A percentile compares a stretch with the other conserved stretches of the same genome.
Evolutionary conservation across 108 stramenopile species (phyloP).

Genomic region (Thalassiosira profunda): DNA sequence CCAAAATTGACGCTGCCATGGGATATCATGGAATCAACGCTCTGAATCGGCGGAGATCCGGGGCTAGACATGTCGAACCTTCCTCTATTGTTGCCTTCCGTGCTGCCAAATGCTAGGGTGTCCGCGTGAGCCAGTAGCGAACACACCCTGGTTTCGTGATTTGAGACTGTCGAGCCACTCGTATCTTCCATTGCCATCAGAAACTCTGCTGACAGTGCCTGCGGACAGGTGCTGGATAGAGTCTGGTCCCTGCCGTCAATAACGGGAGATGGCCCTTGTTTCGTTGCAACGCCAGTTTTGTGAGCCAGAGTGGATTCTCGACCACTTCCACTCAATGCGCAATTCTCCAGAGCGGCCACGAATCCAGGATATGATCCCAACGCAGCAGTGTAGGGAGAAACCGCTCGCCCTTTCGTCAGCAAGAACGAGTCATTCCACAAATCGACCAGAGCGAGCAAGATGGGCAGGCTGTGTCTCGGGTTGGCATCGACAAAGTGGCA

Average conservation of each 20-base stretch:
- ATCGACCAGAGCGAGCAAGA: slow-evolving; percentile 77
- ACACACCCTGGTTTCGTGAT: slow-evolving; percentile 32
- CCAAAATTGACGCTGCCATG: slow-evolving; percentile 5
- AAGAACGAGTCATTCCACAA: slow-evolving; percentile 84
- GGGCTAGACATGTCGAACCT: too few species aligned
- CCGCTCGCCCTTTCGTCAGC: slow-evolving; percentile 46
- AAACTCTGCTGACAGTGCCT: slow-evolving; percentile 39
- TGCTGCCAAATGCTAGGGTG: slow-evolving; percentile 14
- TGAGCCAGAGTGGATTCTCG: not conserved
- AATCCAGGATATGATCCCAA: slow-evolving; percentile 70
- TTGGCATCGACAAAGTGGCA: slow-evolving; percentile 85
- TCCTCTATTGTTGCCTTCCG: too few species aligned
- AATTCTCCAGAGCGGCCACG: slow-evolving; percentile 63
- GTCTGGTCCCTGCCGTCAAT: slow-evolving; percentile 30
- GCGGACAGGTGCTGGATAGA: too few species aligned
- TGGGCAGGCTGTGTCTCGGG: slow-evolving; percentile 84
- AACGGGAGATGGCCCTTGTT: slow-evolving; percentile 25
- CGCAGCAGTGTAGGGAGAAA: slow-evolving; percentile 62
- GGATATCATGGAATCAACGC: slow-evolving; percentile 44
- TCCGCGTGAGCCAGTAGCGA: too few species aligned
- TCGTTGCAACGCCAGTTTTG: not conserved
- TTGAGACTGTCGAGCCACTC: not conserved
- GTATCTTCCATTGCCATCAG: too few species aligned
- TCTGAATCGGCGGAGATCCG: too few species aligned
- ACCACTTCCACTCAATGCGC: slow-evolving; percentile 22